Evolutionary conservation across 352 stramenopile species (phyloP), one percentile per base, ranked within the genome.

Genomic region (Globisporangium nunn): DNA sequence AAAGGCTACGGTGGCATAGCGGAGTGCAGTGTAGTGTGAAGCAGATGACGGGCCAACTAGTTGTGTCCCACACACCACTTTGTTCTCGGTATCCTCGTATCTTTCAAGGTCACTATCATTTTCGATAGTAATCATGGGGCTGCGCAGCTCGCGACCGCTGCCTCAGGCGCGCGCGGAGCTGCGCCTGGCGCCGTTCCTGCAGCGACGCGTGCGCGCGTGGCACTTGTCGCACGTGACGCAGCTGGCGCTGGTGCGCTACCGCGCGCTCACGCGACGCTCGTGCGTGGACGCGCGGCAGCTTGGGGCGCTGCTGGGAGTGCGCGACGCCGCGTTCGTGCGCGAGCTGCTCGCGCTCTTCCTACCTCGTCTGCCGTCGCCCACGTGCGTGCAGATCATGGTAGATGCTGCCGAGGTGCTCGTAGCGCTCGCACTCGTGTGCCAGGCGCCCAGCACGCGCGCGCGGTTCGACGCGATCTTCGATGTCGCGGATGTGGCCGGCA

Each of bases 391-490:
- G 64, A 83, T 71, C 58, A 85, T 84, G 77, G 71, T 90, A 30
- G 80, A 90, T 58, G 62, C 59, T n/a, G 83, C 84, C 66, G 77
- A 90, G 57, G 68, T 90, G 14, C 65, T 88, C 30, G 68, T 88
- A 35, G 73, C 75, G 28, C 50, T 90, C 12, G 64, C 74, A 10
- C 71, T 90, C 48, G 75, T 87, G 11, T 88, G 75, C 35, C 80
- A 90, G 52, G 75, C 77, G 17, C 66, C 73, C 1, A 71, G 54
- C 31, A 86, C 85, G 75, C 64, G 70, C 28, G 66, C 65, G n/a
- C 78, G 78, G 39, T 86, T 86, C 50, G 69, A 88, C 67, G 75
- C 75, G 14, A 85, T 88, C 33, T 85, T 88, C 54, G 75, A 85
- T 37, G 62, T 85, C 48, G 73, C 82, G 3, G 77, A 88, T 23